Conservation (phyloP, 2,329 filamentous ascomycete species). For the Dactylellina sp. region DNA sequence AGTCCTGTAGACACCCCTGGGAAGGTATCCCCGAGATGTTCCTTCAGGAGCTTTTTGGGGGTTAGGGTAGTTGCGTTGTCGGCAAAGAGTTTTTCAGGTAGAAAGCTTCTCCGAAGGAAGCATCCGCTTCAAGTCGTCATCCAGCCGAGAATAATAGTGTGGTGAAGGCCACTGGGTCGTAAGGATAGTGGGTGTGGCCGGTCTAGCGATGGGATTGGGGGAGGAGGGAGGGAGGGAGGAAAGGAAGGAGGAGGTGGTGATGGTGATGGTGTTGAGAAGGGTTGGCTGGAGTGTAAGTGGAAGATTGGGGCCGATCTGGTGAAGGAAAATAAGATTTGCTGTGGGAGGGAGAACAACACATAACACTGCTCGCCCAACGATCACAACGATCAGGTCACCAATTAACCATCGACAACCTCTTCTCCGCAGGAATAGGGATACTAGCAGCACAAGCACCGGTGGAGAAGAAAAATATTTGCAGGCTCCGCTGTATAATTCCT, state of each 20-base stretch:
- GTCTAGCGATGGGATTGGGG: conserved; percentile 20
- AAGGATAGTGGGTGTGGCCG: conserved; percentile 31
- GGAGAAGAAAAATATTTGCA: background rate
- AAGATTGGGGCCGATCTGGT: conserved; percentile 1
- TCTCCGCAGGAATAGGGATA: background rate
- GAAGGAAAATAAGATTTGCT: conserved; percentile 36
- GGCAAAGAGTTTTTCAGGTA: conserved; percentile 15
- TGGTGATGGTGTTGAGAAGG: conserved; percentile 29
- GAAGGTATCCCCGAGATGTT: conserved; percentile 46
- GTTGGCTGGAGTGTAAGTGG: too few relatives aligned
- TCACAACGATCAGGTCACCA: too few relatives aligned
- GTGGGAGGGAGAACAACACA: conserved; percentile 9
- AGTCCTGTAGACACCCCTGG: conserved; percentile 36
- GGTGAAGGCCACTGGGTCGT: conserved; percentile 33
- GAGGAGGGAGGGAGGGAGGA: conserved; percentile 2
- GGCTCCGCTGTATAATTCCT: background rate
- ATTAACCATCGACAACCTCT: background rate
- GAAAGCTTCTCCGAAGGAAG: conserved; percentile 55
- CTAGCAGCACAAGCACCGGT: background rate
- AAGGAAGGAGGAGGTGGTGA: conserved; percentile 14
- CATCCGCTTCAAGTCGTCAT: conserved; percentile 54
- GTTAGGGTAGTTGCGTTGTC: conserved; percentile 44
- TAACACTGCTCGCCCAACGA: conserved; percentile 1
- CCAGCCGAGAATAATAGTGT: conserved; percentile 36
- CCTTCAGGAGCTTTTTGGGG: conserved; percentile 50